Evolutionary conservation across 345 rosid species (phyloP), one percentile per base, ranked within the genome.

Genomic region (Pistacia integerrima): DNA sequence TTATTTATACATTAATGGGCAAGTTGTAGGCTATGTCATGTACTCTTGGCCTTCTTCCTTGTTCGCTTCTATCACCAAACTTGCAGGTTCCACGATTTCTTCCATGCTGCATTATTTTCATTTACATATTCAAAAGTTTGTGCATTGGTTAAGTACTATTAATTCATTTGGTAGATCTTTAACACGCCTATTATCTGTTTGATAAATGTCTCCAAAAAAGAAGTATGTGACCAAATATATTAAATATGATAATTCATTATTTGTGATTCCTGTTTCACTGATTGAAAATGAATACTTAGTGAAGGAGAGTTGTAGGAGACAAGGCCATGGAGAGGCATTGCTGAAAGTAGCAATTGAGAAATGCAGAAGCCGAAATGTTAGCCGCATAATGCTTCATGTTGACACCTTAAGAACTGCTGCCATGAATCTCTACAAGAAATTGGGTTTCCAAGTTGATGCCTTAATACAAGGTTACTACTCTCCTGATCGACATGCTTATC

Each of bases 21-120:
- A 91, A 72, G 86, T 90, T 5, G 70, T 79, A 0, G 97, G 94
- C 22, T 91, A 90, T 71, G 90, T 77, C 70, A 88, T 91, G 92
- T 93, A 86, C 80, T 67, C 91, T 38, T 91, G 94, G 90, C 90
- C 96, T 7, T 83, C 97, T 76, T 88, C 98, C 0, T 86, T 93
- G 74, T 87, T 82, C 17, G 93, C 90, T 67, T 91, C 94, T 14
- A 87, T 93, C 72, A 86, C 92, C 25, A 88, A 95, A 76, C 92
- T 95, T 78, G 97, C 98, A 89, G 99, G 98, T 60, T 12, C 14
- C 16, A 2, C 36, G 4, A 35, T 54, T 0, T 4, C 46, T 5
- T 0, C 63, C 63, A n/a, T 25, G 0, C 17, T 60, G 46, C 55
- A 11, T 51, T 51, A 11, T 51, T 51, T 1, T 51, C 17, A 11